Evolutionary conservation across 2,329 filamentous ascomycete species (phyloP), one percentile per base, ranked within the genome.

Genomic region (Stagonosporopsis tanaceti): DNA sequence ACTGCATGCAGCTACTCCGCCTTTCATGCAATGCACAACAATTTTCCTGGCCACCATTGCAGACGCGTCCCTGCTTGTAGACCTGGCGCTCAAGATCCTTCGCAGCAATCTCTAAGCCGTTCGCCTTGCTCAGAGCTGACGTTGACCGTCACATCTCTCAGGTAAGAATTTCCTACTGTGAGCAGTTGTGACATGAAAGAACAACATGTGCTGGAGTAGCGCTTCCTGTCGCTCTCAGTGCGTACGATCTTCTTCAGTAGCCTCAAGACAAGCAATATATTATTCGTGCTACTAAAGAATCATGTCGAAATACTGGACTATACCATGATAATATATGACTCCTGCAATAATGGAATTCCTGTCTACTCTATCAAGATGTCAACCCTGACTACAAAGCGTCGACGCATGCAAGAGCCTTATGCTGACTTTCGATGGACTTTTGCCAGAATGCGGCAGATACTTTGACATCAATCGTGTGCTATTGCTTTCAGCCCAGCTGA

Each of bases 1-100:
- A 48, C 44, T 47, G 44, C 17, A 42, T 54, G 51, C 51, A 48
- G 37, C 24, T 47, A 35, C 20, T n/a, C 38, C 30, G 17, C 12
- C 32, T 37, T 37, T 39, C 12, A n/a, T 47, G 38, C 44, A 44
- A 14, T 14, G 30, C 12, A 35, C 24, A 44, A 25, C 30, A 37
- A 37, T 30, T 2, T 15, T 38, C 51, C 17, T n/a, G 22, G 25
- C 35, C 32, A 25, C 15, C 7, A 11, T 27, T 28, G 7, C 14
- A 28, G 20, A 11, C 15, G 20, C n/a, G 17, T 7, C 17, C 8
- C 37, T 39, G 9, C 37, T 39, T 20, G 4, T 39, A 39, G 3
- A 22, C 17, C 37, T 39, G 8, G 37, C 37, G 17, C 17, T 22
- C 37, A 9, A 15, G 32, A 34, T n/a, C n/a, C 8, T 6, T 7